Conservation (phyloP, 768 basidiomycete genomes). For the Lentinus brumalis region DNA sequence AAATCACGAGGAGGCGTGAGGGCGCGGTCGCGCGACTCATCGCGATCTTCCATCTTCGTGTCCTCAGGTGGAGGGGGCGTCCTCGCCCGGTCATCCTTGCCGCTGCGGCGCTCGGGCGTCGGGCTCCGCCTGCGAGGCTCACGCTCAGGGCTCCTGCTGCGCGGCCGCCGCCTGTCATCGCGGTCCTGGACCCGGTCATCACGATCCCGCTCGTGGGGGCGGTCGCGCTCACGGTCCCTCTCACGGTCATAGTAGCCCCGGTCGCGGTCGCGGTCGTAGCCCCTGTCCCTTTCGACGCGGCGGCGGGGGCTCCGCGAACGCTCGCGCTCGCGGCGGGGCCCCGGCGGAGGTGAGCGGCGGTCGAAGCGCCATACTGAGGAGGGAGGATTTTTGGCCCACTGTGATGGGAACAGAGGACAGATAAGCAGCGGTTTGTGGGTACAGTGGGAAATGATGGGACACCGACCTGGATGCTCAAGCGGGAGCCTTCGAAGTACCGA, state of each 20-base stretch:
- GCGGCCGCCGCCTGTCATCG: constrained; percentile 47
- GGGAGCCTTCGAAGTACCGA: constrained; percentile 69
- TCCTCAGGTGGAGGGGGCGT: constrained; percentile 54
- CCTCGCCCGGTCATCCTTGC: constrained; percentile 50
- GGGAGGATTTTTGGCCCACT: constrained; percentile 86
- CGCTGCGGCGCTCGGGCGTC: constrained; percentile 39
- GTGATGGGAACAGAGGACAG: neutral
- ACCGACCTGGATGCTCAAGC: constrained; percentile 73
- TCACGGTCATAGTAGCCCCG: constrained; percentile 16
- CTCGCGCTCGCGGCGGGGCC: constrained; percentile 42
- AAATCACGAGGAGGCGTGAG: constrained; percentile 61
- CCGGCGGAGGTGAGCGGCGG: constrained; percentile 48
- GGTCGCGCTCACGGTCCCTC: constrained; percentile 36
- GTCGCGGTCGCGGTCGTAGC: constrained; percentile 19
- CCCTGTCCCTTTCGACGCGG: constrained; percentile 38
- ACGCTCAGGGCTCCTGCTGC: constrained; percentile 47
- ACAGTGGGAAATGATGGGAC: neutral
- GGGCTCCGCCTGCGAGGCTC: constrained; percentile 41
- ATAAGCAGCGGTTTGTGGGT: constrained; percentile 1
- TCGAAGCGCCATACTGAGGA: constrained; percentile 83
- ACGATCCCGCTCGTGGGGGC: constrained; percentile 35
- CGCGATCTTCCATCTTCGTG: constrained; percentile 39
- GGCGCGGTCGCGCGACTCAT: constrained; percentile 38
- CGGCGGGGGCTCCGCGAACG: constrained; percentile 60
- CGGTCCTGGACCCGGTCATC: constrained; percentile 41